Conservation (phyloP, 192 early-diverging fungal genomes). For the Rhizophagus clarus region DNA sequence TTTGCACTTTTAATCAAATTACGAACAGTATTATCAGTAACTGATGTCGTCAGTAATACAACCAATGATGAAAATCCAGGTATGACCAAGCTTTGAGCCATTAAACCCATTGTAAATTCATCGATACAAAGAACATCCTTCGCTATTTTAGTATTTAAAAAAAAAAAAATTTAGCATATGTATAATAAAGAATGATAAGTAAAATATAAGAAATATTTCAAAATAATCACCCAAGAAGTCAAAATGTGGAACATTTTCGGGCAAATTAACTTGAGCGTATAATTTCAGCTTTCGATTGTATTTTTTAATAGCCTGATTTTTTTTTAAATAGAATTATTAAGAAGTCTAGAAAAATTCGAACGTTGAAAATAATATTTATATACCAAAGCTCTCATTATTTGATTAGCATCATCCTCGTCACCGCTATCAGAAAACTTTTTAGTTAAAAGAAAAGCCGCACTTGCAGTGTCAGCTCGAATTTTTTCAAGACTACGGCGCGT, state of each 20-base stretch:
- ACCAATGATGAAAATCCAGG: conserved; percentile 74
- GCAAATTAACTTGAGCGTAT: conserved; percentile 66
- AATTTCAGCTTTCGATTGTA: conserved; percentile 53
- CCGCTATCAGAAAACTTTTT: conserved; percentile 49
- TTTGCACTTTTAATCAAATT: conserved; percentile 42
- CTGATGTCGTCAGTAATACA: conserved; percentile 65
- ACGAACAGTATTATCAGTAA: conserved; percentile 53
- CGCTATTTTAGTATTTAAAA: conserved; percentile 44
- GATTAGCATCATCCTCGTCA: conserved; percentile 65
- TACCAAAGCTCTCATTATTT: conserved; percentile 66
- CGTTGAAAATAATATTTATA: neutral
- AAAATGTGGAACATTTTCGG: conserved; percentile 73
- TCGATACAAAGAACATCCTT: conserved; percentile 73
- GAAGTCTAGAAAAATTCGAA: neutral
- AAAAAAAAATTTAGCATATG: neutral
- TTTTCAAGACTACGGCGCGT: conserved; percentile 57
- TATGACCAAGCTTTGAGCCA: conserved; percentile 69
- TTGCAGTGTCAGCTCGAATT: conserved; percentile 52
- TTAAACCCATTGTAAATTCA: conserved; percentile 68
- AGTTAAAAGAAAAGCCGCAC: conserved; percentile 66
- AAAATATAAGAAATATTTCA: neutral
- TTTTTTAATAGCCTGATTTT: conserved; percentile 60
- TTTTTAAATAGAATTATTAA: neutral
- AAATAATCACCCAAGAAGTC: conserved; percentile 41
- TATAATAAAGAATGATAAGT: too few species aligned